These are phyloP conservation scores for Neopestalotiopsis sp. DNA, from an alignment of 2,329 filamentous ascomycete species.

Conservation along the genomic window DNA sequence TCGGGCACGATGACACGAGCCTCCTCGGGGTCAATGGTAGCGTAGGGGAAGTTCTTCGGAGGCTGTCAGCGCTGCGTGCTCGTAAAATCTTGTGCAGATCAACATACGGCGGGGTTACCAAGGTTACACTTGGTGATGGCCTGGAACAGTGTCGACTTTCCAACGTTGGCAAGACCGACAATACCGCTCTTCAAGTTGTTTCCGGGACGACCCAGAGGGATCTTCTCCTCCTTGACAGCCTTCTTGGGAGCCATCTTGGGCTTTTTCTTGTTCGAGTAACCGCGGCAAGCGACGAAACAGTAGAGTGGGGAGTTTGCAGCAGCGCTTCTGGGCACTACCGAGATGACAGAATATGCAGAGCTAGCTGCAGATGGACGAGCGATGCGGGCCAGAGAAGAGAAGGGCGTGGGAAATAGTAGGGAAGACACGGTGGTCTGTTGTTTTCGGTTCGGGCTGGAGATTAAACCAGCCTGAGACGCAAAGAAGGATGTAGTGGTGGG, in stretches of 20 bases:
- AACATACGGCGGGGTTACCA: slow-evolving; percentile 90
- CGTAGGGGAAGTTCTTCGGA: slow-evolving; percentile 91
- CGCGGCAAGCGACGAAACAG: slow-evolving; percentile 54
- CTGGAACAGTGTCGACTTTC: slow-evolving; percentile 99
- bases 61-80: slow-evolving; percentile 39
- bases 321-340: slow-evolving; percentile 53
- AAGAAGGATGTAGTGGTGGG: neutral
- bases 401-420: slow-evolving; percentile 45
- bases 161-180: slow-evolving; percentile 98
- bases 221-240: slow-evolving; percentile 88
- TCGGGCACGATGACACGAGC: slow-evolving; percentile 96
- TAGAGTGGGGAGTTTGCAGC: slow-evolving; percentile 33
- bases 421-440: slow-evolving; percentile 48
- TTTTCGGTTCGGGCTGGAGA: slow-evolving; percentile 42
- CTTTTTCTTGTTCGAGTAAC: slow-evolving; percentile 65
- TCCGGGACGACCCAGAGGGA: slow-evolving; percentile 92
- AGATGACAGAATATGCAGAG: slow-evolving; percentile 63
- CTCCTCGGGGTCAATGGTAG: slow-evolving; percentile 98
- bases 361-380: slow-evolving; percentile 68
- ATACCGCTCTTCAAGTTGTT: slow-evolving; percentile 99
- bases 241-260: slow-evolving; percentile 95
- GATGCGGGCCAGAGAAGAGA: slow-evolving; percentile 59
- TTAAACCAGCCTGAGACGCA: slow-evolving; percentile 29
- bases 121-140: slow-evolving; percentile 97
- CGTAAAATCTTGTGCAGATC: slow-evolving; percentile 24